Base-by-base conservation (phyloP, 495 filamentous ascomycete species). In the Penicillium antarcticum region DNA sequence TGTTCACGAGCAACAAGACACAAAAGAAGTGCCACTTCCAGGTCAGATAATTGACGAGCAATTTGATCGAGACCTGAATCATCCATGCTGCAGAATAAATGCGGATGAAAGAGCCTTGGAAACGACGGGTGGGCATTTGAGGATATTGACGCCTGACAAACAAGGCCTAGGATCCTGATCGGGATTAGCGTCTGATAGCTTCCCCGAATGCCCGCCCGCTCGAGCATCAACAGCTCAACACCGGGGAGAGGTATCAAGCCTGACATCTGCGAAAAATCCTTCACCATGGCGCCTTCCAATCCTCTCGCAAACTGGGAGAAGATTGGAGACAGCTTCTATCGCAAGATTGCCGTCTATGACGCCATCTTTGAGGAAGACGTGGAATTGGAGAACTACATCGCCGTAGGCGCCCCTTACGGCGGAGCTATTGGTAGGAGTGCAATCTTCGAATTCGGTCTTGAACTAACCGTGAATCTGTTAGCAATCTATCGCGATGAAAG, bases 241-340 rank as follows among this genome's bases (percentile, higher is more conserved):
- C 36, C 40, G 39, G 19, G 48, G 41, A 18, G 23, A 29, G 26
- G 8, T 7, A 18, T 29, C 44, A 52, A 48, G 39, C 37, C 44
- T 52, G 46, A 53, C 51, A 21, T 53, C 35, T 44, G 36, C 50
- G 57, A 51, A 36, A 39, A 17, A 51, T 13, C 9, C 32, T 40
- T 36, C 42, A 36, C 37, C 57, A 76, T 77, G 72, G 71, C 67
- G 34, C 70, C 71, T 19, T 71, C 73, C 42, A 79, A 76, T 72
- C 90, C 94, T 46, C 92, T 90, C 37, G 85, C 91, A 57, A 88
- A 90, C 63, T 98, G 94, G 94, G 91, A 95, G 75, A 85, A 81
- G 63, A 80, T 97, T 44, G 94, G 89, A 45, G 88, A 94, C 58
- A 84, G 80, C 55, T 98, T 94, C 71, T 98, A 97, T 75, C 87